phyloP scores from a whole-genome alignment of 768 basidiomycete species.

The Glaciozyma antarctica region DNA sequence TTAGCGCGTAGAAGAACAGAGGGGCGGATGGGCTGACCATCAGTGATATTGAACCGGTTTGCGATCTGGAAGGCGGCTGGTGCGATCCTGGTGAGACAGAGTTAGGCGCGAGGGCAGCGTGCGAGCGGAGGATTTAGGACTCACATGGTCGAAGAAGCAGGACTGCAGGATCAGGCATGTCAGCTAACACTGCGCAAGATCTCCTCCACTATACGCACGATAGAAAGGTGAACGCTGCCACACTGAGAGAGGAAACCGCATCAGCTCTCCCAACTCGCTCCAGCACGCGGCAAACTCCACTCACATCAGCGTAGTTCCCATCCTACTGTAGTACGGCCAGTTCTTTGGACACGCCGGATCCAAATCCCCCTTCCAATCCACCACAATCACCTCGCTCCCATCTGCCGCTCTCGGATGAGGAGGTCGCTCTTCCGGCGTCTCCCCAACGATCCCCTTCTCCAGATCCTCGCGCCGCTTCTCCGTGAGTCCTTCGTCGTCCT shows the following conservation, averaged over 20 bases:
- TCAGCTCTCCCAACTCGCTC: neutral
- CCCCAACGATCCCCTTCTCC: neutral
- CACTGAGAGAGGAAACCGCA: neutral
- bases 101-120: neutral
- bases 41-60: neutral
- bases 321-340: slow-evolving; percentile 14
- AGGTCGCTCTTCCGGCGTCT: neutral
- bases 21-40: too few species aligned
- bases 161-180: neutral
- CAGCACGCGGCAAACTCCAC: neutral
- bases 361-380: slow-evolving; percentile 24
- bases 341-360: slow-evolving; percentile 25
- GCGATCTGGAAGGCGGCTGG: too few species aligned
- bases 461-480: neutral
- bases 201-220: slow-evolving; percentile 43
- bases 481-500: neutral
- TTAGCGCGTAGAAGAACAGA: neutral
- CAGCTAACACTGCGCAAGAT: neutral
- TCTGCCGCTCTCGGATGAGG: neutral
- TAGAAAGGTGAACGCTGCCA: slow-evolving; percentile 20
- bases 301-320: slow-evolving; percentile 8
- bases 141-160: neutral
- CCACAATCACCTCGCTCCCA: slow-evolving; percentile 4
- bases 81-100: neutral
- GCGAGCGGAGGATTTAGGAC: neutral